These are phyloP conservation scores for Thalassiosira livingstoniorum DNA, from an alignment of 352 stramenopile species.

Conservation along the genomic window DNA sequence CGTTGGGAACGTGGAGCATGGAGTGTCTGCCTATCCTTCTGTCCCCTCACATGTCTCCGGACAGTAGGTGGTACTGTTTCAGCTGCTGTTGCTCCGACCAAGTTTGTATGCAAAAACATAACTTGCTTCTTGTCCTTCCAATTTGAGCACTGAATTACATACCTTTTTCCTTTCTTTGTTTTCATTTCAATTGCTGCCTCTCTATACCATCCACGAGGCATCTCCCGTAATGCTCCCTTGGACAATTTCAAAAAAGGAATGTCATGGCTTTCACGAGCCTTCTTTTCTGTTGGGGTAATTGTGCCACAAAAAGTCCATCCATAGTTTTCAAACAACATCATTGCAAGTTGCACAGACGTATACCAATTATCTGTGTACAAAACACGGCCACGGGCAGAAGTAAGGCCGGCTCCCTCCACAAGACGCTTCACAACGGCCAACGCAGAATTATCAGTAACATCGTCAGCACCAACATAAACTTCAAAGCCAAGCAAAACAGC, in stretches of 20 bases:
- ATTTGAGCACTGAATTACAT: background rate
- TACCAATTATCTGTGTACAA: conserved; percentile 49
- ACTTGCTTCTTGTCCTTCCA: conserved; percentile 34
- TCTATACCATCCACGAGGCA: background rate
- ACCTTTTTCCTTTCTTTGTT: background rate
- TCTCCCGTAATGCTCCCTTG: background rate
- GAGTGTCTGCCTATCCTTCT: background rate
- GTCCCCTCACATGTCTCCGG: conserved; percentile 3
- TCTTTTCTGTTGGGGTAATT: conserved; percentile 33
- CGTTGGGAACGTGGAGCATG: background rate
- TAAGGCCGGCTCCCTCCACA: background rate
- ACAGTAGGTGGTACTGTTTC: conserved; percentile 13
- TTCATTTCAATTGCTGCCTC: background rate
- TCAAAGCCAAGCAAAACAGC: conserved; percentile 29
- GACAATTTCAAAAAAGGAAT: conserved; percentile 25
- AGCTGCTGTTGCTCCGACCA: conserved; percentile 14
- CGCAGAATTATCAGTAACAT: no score
- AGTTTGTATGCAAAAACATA: conserved; percentile 29
- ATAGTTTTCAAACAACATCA: conserved; percentile 35
- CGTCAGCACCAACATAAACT: conserved; percentile 29
- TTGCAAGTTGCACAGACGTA: conserved; percentile 17
- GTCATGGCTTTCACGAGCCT: background rate
- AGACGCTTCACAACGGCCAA: conserved; percentile 16
- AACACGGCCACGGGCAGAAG: background rate
- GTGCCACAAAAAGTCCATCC: conserved; percentile 39